Base-by-base conservation (phyloP, 2,329 filamentous ascomycete species). In the Colletotrichum destructivum region DNA sequence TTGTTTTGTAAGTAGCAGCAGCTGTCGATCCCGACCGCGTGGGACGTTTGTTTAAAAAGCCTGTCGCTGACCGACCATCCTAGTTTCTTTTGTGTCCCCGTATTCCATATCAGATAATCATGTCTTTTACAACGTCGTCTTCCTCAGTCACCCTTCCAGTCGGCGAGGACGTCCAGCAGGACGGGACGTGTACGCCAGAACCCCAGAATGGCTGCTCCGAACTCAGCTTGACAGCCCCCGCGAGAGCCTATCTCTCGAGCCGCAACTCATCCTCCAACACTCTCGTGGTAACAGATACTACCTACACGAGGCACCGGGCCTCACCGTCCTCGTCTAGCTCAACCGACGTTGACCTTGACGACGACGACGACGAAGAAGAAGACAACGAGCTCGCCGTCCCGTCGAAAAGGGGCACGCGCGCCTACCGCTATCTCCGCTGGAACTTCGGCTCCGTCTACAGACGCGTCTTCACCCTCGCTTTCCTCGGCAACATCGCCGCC, bases 361-460 rank as follows among this genome's bases (percentile, higher is more conserved):
- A 66, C 15, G 40, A 51, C 8, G 56, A 72, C 4, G 64, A 69
- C 7, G n/a, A n/a, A 80, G 81, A 6, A 73, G 26, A 26, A 26
- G 26, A 26, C 26, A 26, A 26, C 26, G 26, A 26, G 26, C 26
- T 86, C 7, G 84, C 84, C 3, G 77, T 77, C 9, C 70, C 70
- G 2, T 40, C 56, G 3, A 88, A 88, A 78, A 80, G 79, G 21
- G 79, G 80, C 35, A 74, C 77, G 2, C 82, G 83, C 49, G 81
- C 80, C 6, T 78, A 81, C 69, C 80, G 84, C 61, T 83, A 81
- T 63, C 74, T 87, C 40, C 79, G 83, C 40, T 80, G 83, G 76
- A 82, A 83, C 40, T 78, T 88, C 68, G 82, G 89, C 75, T 87
- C 87, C 64, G 82, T 86, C 35, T 91, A 91, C 75, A 85, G 89